These are phyloP conservation scores for Candida nanaspora DNA, from an alignment of 805 yeast genomes.

Conservation along the genomic window DNA sequence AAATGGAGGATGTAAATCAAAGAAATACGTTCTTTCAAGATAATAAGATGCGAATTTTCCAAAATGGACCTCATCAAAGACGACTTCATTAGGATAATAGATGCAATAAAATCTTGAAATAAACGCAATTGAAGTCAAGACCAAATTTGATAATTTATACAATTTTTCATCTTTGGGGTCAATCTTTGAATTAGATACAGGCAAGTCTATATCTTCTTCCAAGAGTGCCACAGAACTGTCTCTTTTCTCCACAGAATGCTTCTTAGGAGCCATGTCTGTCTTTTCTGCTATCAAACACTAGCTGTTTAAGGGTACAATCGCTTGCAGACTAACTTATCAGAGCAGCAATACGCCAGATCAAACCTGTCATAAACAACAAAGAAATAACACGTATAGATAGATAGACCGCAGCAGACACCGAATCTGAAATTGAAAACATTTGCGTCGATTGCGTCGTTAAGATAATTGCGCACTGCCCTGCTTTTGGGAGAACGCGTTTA, in stretches of 20 bases:
- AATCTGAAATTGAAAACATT: too few relatives aligned
- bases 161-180: constrained; percentile 20
- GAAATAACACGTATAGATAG: too few relatives aligned
- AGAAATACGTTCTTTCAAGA: constrained; percentile 83
- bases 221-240: background rate
- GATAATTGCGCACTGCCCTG: too few relatives aligned
- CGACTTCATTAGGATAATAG: constrained; percentile 65
- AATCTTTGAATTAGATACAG: constrained; percentile 11
- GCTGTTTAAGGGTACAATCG: too few relatives aligned
- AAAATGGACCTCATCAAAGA: constrained; percentile 82
- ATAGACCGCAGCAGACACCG: too few relatives aligned
- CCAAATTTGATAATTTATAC: constrained; percentile 26
- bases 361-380: too few relatives aligned
- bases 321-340: too few relatives aligned
- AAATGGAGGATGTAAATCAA: constrained; percentile 97
- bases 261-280: background rate
- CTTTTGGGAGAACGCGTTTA: too few relatives aligned
- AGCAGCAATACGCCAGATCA: too few relatives aligned
- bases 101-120: constrained; percentile 54
- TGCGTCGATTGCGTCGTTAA: too few relatives aligned
- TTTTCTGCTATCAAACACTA: too few relatives aligned
- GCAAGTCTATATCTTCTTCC: background rate
- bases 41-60: constrained; percentile 84
- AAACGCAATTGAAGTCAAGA: constrained; percentile 36
- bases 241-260: background rate